Evolutionary conservation across 306 rosid genomes (phyloP), one percentile per base, ranked within the genome.

Genomic region (Trifolium pratense): DNA sequence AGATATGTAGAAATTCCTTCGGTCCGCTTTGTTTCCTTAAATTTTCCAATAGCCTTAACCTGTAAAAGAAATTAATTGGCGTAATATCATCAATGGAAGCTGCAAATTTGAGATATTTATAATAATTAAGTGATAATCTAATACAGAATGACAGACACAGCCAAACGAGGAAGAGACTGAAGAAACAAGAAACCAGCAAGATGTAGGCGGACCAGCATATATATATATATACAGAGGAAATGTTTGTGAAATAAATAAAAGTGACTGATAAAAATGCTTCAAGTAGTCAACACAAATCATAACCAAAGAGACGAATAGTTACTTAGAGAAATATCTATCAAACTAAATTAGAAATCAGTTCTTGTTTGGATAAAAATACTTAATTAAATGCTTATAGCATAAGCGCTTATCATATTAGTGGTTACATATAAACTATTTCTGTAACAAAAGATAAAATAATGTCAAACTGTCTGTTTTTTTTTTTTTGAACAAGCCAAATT

Each of bases 1-100:
- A 9, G 98, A 94, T n/a, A n/a, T 20, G 98, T 91, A 37, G 98
- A 94, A 46, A 94, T 94, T 68, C 98, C 98, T 2, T 94, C 96
- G 0, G 97, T 94, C 20, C 98, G 81, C 77, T 91, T 78, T 52
- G 98, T 94, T 84, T 94, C 97, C 90, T 88, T 91, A 60, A 94
- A 94, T 80, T 81, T 94, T 71, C 98, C 98, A 73, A 79, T 51
- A 34, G 87, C 65, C 79, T 94, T 94, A 76, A 89, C 98, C 98
- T 94, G 62, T 23, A 75, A 73, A 80, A 49, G 60, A 58, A 69
- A 52, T 60, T 55, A 52, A 79, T 51, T 49, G 55, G 36, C 60
- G 71, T 68, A 61, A 76, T 49, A 53, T 45, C 76, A 63, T 40
- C 39, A 3, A 42, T 31, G 55, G n/a, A 59, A 75, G 59, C 37